A percentile compares a stretch with the other conserved stretches of the same genome.
Conservation (phyloP, 768 basidiomycete species). For the Russula sp. region DNA sequence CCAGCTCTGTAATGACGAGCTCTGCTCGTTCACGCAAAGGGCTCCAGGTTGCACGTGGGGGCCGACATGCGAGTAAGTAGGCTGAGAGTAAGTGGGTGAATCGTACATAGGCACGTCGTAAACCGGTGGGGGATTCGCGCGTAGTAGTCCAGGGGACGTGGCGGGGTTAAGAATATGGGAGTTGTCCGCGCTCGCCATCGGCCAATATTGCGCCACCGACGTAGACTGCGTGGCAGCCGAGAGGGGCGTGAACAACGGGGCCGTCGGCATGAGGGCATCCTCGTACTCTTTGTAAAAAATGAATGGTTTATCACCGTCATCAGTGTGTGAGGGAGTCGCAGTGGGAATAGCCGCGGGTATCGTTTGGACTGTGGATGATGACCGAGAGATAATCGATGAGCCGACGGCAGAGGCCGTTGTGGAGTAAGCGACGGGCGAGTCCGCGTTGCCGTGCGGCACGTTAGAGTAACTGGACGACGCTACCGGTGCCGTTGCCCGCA, state of each 20-base stretch:
- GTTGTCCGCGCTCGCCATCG: constrained; percentile 10
- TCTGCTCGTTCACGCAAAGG: constrained; percentile 11
- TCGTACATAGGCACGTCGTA: constrained; percentile 9
- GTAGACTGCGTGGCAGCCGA: neutral
- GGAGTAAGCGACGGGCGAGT: constrained; percentile 4
- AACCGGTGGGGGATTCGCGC: constrained; percentile 6
- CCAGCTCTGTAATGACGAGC: constrained; percentile 16
- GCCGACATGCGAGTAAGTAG: neutral
- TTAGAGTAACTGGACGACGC: constrained; percentile 8
- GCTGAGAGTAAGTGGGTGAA: neutral
- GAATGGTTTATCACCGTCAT: constrained; percentile 22
- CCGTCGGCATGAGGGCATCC: constrained; percentile 1
- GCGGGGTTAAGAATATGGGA: constrained; percentile 18
- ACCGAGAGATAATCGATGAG: neutral
- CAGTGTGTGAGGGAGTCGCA: neutral
- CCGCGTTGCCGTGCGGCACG: constrained; percentile 7
- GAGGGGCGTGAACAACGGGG: constrained; percentile 6
- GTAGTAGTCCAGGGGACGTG: constrained; percentile 10
- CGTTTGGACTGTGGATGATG: neutral
- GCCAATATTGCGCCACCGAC: constrained; percentile 12
- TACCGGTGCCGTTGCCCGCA: neutral
- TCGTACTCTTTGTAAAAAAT: constrained; percentile 23
- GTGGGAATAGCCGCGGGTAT: neutral
- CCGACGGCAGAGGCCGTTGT: neutral
- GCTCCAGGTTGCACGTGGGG: neutral